Conservation (phyloP, 208 protist species). For the Herpetomonas tarakana region DNA sequence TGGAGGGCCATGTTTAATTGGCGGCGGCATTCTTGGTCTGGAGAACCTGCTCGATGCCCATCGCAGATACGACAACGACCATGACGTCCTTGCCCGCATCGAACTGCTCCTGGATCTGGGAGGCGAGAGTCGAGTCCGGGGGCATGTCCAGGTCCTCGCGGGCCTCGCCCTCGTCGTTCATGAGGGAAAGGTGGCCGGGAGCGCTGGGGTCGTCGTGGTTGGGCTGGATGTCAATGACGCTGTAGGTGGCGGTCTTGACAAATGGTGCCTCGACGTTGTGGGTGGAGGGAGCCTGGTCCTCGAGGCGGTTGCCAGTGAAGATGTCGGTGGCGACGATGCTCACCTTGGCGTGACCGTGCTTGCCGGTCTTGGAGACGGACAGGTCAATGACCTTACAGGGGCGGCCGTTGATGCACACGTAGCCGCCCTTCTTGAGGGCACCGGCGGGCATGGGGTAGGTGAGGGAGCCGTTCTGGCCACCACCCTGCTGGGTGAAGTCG, state of each 20-base stretch:
- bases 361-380: conserved; percentile 98
- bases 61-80: conserved; percentile 92
- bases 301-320: conserved; percentile 98
- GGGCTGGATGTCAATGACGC: conserved; percentile 91
- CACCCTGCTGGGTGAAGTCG: conserved; percentile 63
- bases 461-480: conserved; percentile 65
- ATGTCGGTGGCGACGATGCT: conserved; percentile 97
- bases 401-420: conserved; percentile 85
- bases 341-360: conserved; percentile 99
- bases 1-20: conserved; percentile 58
- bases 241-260: conserved; percentile 95
- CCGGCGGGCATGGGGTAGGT: conserved; percentile 88
- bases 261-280: conserved; percentile 97
- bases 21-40: conserved; percentile 91
- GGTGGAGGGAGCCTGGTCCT: conserved; percentile 97
- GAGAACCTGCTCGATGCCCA: conserved; percentile 95
- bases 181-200: conserved; percentile 80
- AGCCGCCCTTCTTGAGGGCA: conserved; percentile 88
- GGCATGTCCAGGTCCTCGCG: conserved; percentile 96
- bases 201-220: conserved; percentile 80
- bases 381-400: conserved; percentile 98
- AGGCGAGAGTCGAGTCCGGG: conserved; percentile 84
- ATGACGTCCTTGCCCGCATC: conserved; percentile 93
- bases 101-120: conserved; percentile 91
- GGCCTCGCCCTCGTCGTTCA: conserved; percentile 92